Percentiles rank a stretch among this genome's conserved stretches.
phyloP scores from a whole-genome alignment of 2,329 filamentous ascomycete species.

The Atkinsonella hypoxylon region DNA sequence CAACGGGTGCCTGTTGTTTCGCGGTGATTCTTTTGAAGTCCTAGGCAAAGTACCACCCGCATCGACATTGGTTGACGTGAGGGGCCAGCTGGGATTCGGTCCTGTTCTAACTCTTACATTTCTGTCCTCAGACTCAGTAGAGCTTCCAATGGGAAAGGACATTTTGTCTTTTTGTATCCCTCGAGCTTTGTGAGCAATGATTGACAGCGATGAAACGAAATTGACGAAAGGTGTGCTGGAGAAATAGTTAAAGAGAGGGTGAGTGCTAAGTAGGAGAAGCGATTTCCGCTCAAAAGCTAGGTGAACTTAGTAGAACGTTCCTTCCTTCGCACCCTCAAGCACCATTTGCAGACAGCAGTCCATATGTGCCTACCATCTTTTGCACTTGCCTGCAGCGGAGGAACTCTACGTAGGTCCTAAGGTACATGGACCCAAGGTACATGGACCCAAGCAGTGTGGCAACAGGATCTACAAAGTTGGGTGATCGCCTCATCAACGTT shows the following conservation, averaged over 20 bases:
- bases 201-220: too few species aligned
- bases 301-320: not conserved
- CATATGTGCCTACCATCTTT: not conserved
- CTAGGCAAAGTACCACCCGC: not conserved
- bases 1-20: not conserved
- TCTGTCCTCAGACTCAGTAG: not conserved
- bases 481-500: too few species aligned
- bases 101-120: not conserved
- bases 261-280: too few species aligned
- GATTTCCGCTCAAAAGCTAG: not conserved
- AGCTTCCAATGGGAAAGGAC: not conserved
- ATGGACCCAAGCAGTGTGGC: too few species aligned
- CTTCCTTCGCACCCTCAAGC: not conserved
- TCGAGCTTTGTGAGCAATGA: not conserved
- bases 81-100: not conserved
- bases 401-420: not conserved
- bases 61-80: not conserved
- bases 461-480: too few species aligned
- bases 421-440: too few species aligned
- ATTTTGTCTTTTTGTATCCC: not conserved
- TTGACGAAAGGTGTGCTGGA: too few species aligned
- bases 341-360: not conserved
- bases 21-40: not conserved
- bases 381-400: slow-evolving; percentile 2
- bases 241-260: too few species aligned